A percentile compares a stretch with the other conserved stretches of the same genome.
Evolutionary conservation across 129 eudicot species (phyloP).

Genomic region (Logfia minima): DNA sequence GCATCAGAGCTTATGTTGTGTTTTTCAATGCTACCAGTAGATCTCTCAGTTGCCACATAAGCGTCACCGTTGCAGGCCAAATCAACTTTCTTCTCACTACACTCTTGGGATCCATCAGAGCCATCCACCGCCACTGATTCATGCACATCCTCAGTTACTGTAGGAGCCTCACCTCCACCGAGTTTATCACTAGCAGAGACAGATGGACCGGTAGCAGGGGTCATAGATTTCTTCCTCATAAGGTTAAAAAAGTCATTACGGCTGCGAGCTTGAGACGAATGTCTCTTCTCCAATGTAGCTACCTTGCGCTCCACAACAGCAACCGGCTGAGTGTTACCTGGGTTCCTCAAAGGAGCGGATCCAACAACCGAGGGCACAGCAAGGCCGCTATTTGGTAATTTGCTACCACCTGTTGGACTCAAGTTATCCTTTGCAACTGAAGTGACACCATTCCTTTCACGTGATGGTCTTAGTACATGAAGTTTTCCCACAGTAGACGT

Average conservation of each 20-base stretch:
- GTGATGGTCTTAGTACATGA: constrained; percentile 66
- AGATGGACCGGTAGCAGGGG: constrained; percentile 31
- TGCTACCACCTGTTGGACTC: constrained; percentile 53
- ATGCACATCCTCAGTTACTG: constrained; percentile 22
- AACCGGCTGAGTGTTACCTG: constrained; percentile 33
- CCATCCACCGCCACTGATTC: constrained; percentile 23
- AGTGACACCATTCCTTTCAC: constrained; percentile 67
- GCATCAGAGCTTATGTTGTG: constrained; percentile 36
- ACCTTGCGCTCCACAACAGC: constrained; percentile 51
- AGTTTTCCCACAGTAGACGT: constrained; percentile 59
- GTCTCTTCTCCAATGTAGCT: constrained; percentile 53
- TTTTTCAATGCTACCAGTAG: constrained; percentile 33
- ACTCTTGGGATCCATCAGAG: constrained; percentile 26
- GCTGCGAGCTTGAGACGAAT: constrained; percentile 69
- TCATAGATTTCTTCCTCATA: constrained; percentile 77
- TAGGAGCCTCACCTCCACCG: constrained; percentile 34
- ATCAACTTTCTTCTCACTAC: constrained; percentile 33
- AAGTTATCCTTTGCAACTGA: constrained; percentile 51
- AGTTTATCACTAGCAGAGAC: constrained; percentile 45
- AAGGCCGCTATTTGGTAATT: constrained; percentile 40
- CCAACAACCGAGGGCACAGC: constrained; percentile 48
- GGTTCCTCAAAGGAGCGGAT: constrained; percentile 44
- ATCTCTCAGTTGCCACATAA: constrained; percentile 21
- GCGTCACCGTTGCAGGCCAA: constrained; percentile 39
- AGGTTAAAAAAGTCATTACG: constrained; percentile 88